phyloP scores from a whole-genome alignment of 208 protist species.

The Leishmania amazonensis region DNA sequence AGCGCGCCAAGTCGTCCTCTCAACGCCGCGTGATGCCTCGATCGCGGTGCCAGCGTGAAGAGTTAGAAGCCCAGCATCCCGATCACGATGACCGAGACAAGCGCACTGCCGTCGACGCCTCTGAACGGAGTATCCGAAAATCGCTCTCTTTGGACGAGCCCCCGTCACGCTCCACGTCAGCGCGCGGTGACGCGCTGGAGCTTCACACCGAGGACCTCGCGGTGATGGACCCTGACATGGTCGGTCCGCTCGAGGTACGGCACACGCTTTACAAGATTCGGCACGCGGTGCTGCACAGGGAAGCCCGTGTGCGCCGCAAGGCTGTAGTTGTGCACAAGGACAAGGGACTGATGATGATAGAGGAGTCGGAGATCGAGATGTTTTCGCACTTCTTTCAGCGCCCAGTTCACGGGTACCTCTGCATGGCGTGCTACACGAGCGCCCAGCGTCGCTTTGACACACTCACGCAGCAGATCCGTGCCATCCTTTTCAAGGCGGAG shows the following conservation, averaged over 20 bases:
- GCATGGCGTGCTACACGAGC: constrained; percentile 69
- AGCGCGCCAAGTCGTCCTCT: background rate
- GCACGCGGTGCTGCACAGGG: constrained; percentile 63
- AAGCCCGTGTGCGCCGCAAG: constrained; percentile 45
- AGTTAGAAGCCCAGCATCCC: background rate
- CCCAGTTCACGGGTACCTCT: constrained; percentile 80
- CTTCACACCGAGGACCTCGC: constrained; percentile 18
- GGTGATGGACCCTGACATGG: constrained; percentile 47
- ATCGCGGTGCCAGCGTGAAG: constrained; percentile 3
- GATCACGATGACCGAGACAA: background rate
- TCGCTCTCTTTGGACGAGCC: background rate
- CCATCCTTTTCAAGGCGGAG: constrained; percentile 66
- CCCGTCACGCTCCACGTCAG: background rate
- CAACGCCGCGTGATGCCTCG: background rate
- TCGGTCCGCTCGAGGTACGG: constrained; percentile 45
- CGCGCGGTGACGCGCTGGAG: background rate
- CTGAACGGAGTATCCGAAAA: background rate
- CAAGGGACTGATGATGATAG: constrained; percentile 79
- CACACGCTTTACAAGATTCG: constrained; percentile 73
- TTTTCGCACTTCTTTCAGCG: constrained; percentile 83
- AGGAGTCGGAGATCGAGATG: constrained; percentile 82
- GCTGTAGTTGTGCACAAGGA: constrained; percentile 57
- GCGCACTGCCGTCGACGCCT: background rate
- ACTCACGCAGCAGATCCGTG: constrained; percentile 67
- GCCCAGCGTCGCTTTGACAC: constrained; percentile 66